Conservation (phyloP, 768 basidiomycete genomes). For the Suillus americanus region DNA sequence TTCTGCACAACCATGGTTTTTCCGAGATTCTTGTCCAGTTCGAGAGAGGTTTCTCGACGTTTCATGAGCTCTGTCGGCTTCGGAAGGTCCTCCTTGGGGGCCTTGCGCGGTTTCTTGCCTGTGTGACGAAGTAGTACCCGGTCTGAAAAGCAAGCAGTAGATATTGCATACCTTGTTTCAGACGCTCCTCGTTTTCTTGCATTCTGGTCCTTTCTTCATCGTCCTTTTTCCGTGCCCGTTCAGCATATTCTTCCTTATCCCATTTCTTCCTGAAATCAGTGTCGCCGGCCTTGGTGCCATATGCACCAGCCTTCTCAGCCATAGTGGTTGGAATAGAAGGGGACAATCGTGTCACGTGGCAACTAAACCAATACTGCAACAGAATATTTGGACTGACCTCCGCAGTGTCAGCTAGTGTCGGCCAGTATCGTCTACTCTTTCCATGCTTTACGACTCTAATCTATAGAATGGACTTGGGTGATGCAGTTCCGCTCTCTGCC, state of each 20-base stretch:
- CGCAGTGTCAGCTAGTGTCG: constrained; percentile 7
- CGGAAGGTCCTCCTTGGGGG: constrained; percentile 70
- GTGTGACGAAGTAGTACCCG: constrained; percentile 6
- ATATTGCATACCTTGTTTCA: constrained; percentile 68
- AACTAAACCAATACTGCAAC: not conserved
- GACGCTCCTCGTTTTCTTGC: constrained; percentile 80
- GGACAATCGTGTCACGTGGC: constrained; percentile 3
- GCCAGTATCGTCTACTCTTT: constrained; percentile 2
- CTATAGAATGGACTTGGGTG: constrained; percentile 31
- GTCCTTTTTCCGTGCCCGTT: constrained; percentile 81
- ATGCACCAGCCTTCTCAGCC: constrained; percentile 35
- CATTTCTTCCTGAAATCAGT: constrained; percentile 88
- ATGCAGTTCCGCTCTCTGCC: constrained; percentile 50
- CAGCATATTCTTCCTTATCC: constrained; percentile 91
- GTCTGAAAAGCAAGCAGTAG: not conserved
- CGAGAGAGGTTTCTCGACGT: constrained; percentile 78
- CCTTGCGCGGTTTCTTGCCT: constrained; percentile 84
- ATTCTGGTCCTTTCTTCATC: constrained; percentile 78
- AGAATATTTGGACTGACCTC: not conserved
- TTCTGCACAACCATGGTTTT: constrained; percentile 96
- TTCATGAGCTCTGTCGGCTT: constrained; percentile 95
- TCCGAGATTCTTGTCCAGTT: constrained; percentile 91
- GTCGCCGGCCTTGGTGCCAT: constrained; percentile 45
- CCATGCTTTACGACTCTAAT: not conserved
- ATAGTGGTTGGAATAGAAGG: constrained; percentile 13